Base-by-base conservation (phyloP, 2,329 filamentous ascomycete species). In the Microcyclospora tardicrescens region DNA sequence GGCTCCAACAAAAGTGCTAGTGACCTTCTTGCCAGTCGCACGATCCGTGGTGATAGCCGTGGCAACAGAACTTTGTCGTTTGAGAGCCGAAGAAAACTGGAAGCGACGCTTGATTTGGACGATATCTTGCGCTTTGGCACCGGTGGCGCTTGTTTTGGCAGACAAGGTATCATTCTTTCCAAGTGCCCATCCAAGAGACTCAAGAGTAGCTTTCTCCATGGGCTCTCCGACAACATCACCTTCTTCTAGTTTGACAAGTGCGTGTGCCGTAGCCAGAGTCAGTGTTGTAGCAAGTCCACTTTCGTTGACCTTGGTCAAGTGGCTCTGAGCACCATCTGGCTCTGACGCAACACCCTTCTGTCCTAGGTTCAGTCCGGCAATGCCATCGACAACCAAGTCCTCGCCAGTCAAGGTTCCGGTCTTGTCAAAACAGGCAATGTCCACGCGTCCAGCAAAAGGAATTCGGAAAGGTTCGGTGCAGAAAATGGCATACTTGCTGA, bases 401-500 rank as follows among this genome's bases (percentile, higher is more conserved):
- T 98, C 91, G 36, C 91, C 91, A 29, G 91, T 98, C 42, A 98
- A 65, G 1, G 91, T 98, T 49, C 91, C 91, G 10, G 91, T 98
- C 71, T 98, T 98, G 64, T 98, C 91, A 50, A 98, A 98, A 66
- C 91, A 98, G 46, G 91, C 87, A 38, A 98, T 74, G 60, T 98
- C 93, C 43, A 98, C 83, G 47, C 91, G 84, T 27, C 91, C 91
- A 49, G 87, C 93, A 52, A 83, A 96, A 1, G 93, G 93, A 54
- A 98, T 98, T 40, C 91, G 81, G 77, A 98, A 98, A 19, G 91
- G 91, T 61, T 98, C 93, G 2, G 91, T 98, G 60, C 91, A 98
- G 70, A 94, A 98, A 54, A 98, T 98, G 43, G 93, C 91, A 51
- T 81, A 89, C 61, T 89, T 93, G 64, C 87, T 93, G 29, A 98